These are phyloP conservation scores for Neodidymelliopsis sp. DNA, from an alignment of 2,329 filamentous ascomycete species.

Conservation along the genomic window DNA sequence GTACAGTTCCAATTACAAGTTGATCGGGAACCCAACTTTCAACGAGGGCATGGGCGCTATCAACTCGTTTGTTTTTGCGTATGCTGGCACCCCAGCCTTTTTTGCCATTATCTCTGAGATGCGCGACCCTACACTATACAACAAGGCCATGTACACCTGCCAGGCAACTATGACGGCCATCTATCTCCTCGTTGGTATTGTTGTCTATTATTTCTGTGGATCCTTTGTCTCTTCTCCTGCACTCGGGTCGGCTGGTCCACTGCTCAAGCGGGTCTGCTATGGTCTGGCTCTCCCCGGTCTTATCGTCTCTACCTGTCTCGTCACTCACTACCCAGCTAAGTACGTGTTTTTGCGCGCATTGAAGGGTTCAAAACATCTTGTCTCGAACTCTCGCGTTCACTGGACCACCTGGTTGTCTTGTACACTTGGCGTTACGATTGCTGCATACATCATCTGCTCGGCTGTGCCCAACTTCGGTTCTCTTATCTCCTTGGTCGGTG, in stretches of 20 bases:
- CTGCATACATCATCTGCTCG: slow-evolving; percentile 11
- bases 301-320: neutral
- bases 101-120: slow-evolving; percentile 71
- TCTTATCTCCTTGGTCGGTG: slow-evolving; percentile 9
- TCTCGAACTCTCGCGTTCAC: slow-evolving; percentile 58
- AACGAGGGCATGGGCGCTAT: slow-evolving; percentile 63
- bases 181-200: slow-evolving; percentile 65
- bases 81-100: slow-evolving; percentile 66
- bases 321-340: slow-evolving; percentile 55
- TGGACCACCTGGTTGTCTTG: slow-evolving; percentile 63
- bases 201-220: slow-evolving; percentile 68
- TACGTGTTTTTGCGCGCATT: slow-evolving; percentile 65
- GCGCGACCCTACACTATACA: slow-evolving; percentile 64
- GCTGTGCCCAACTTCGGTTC: slow-evolving; percentile 11
- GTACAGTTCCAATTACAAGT: slow-evolving; percentile 55
- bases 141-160: slow-evolving; percentile 65
- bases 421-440: slow-evolving; percentile 36
- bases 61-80: slow-evolving; percentile 65
- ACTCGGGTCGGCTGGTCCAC: slow-evolving; percentile 65
- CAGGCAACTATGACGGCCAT: slow-evolving; percentile 65
- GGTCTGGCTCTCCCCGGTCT: slow-evolving; percentile 55
- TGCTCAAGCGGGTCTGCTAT: slow-evolving; percentile 68
- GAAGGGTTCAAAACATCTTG: slow-evolving; percentile 60
- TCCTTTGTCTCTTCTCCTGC: slow-evolving; percentile 69
- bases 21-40: slow-evolving; percentile 62